Conservation (phyloP, 768 basidiomycete genomes). For the Austroboletus eburneus region DNA sequence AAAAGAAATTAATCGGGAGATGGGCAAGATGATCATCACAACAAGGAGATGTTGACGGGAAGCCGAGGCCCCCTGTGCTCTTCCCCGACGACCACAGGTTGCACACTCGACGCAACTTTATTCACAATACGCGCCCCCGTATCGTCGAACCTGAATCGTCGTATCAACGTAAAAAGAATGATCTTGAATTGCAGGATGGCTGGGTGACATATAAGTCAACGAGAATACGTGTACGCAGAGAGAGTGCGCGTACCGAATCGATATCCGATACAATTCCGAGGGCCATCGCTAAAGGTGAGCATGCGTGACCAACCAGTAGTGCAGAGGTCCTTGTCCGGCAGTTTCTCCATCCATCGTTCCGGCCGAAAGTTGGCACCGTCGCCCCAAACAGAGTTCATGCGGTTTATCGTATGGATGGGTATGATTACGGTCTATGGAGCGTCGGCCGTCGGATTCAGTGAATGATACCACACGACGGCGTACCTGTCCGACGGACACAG, state of each 20-base stretch:
- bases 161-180: constrained; percentile 1
- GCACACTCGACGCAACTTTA: constrained; percentile 7
- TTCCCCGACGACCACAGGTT: constrained; percentile 7
- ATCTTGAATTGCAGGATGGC: constrained; percentile 7
- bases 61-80: constrained; percentile 3
- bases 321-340: constrained; percentile 2
- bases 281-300: constrained; percentile 6
- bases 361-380: constrained; percentile 2
- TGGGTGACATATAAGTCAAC: not conserved
- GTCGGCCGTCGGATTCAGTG: not conserved
- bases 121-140: not conserved
- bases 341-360: constrained; percentile 1
- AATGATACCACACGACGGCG: not conserved
- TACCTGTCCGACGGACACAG: constrained; percentile 5
- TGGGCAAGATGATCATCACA: no score
- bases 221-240: not conserved
- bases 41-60: not conserved
- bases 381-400: not conserved
- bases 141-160: constrained; percentile 3
- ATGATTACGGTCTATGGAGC: constrained; percentile 1
- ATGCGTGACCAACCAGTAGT: constrained; percentile 5
- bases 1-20: no score
- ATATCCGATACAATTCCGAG: constrained; percentile 6
- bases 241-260: not conserved
- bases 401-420: constrained; percentile 2